Evolutionary conservation across 257 asterid species (phyloP), one percentile per base, ranked within the genome.

Genomic region (Oldenlandia corymbosa): DNA sequence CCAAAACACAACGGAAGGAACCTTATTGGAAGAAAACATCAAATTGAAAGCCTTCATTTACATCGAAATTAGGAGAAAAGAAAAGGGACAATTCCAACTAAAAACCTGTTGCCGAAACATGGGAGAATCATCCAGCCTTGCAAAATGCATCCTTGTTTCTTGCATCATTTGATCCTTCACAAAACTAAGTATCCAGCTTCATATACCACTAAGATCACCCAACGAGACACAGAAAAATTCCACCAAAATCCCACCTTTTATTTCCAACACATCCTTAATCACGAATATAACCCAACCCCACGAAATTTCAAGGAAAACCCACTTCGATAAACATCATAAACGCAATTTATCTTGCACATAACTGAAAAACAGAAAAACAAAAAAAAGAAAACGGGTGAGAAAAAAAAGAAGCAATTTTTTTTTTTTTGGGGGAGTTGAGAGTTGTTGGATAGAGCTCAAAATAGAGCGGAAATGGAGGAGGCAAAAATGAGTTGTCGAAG

Each of bases 31-130:
- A 13, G 27, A 16, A 1, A 16, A 23, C 10, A 58, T 46, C 47
- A 47, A 50, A 8, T 7, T 11, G 30, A 49, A 47, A 24, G 42
- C 36, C 46, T 13, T 45, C 39, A 42, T 49, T n/a, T 17, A 10
- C 49, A 60, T 23, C 18, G 6, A 30, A 28, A 39, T 23, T 1
- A 46, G 39, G 10, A 49, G 18, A 27, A 67, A 34, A 61, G 7
- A 14, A 48, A 58, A 7, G 21, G 37, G n/a, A 34, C 12, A 2
- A n/a, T 46, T 64, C 28, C 10, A 28, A 45, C 37, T 30, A 54
- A 67, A 34, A 21, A 91, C 98, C 98, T 91, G 96, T 73, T 91
- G 96, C 65, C 98, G 94, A 67, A 91, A 88, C 98, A 91, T 91
- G 7, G 98, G 98, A 21, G 98, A 91, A 79, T 91, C 98, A 60